A percentile compares a stretch with the other conserved stretches of the same genome.
phyloP scores from a whole-genome alignment of 2,329 filamentous ascomycete species.

The Colletotrichum sansevieriae region DNA sequence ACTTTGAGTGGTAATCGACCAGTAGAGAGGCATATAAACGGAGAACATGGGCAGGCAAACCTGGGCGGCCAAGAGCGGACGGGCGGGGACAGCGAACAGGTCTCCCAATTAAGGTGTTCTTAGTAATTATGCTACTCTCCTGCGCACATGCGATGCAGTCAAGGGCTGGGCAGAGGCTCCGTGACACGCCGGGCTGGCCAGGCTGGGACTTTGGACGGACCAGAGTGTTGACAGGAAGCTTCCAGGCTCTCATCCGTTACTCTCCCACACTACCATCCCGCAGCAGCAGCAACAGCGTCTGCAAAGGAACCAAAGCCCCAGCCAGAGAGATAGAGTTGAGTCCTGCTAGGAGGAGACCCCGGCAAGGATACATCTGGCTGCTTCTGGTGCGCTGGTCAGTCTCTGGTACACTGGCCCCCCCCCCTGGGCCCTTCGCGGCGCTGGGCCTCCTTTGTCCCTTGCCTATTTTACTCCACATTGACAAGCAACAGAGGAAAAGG shows the following conservation, averaged over 20 bases:
- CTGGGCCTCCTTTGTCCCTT: slow-evolving; percentile 29
- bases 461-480: slow-evolving; percentile 21
- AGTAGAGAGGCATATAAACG: slow-evolving; percentile 2
- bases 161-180: slow-evolving; percentile 15
- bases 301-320: too few relatives aligned
- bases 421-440: slow-evolving; percentile 3
- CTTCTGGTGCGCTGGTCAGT: slow-evolving; percentile 23
- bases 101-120: slow-evolving; percentile 26
- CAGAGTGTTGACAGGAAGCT: slow-evolving; percentile 4
- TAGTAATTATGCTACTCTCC: slow-evolving; percentile 32
- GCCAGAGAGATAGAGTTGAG: not conserved
- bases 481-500: not conserved
- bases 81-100: slow-evolving; percentile 28
- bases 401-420: slow-evolving; percentile 12
- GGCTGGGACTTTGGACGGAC: slow-evolving; percentile 15
- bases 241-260: slow-evolving; percentile 1
- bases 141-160: slow-evolving; percentile 15
- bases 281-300: too few relatives aligned
- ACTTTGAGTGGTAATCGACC: not conserved
- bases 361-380: slow-evolving; percentile 21
- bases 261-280: not conserved
- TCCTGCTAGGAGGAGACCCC: not conserved
- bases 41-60: not conserved
- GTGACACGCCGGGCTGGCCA: slow-evolving; percentile 14
- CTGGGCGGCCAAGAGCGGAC: not conserved